phyloP scores from a whole-genome alignment of 1,284 basidiomycete genomes.

The Vanrija humicola region DNA sequence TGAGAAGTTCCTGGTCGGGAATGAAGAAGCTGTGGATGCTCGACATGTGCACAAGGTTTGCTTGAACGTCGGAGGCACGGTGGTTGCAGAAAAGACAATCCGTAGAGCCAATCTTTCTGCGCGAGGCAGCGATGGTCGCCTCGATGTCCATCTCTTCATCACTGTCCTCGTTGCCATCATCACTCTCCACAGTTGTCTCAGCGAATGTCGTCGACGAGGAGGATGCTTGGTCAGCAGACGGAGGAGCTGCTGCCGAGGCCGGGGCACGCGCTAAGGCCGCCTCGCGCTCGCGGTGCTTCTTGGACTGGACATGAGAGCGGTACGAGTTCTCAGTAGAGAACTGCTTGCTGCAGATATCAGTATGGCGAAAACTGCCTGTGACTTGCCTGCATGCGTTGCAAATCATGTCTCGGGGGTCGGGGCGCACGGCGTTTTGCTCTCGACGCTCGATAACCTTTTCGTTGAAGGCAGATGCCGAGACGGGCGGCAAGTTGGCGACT shows the following conservation, averaged over 20 bases:
- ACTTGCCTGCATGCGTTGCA: conserved; percentile 80
- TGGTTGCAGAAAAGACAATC: conserved; percentile 84
- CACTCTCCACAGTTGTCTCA: conserved; percentile 46
- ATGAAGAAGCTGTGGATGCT: conserved; percentile 88
- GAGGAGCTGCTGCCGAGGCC: not conserved
- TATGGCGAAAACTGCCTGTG: not conserved
- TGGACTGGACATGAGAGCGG: conserved; percentile 79
- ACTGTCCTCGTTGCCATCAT: conserved; percentile 29
- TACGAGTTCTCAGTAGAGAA: conserved; percentile 90
- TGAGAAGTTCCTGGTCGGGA: conserved; percentile 86
- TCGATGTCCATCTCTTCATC: conserved; percentile 59
- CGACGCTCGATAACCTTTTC: conserved; percentile 82
- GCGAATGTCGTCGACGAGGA: not conserved
- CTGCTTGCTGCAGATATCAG: conserved; percentile 61
- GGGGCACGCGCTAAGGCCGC: conserved; percentile 24
- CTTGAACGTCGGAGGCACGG: conserved; percentile 57
- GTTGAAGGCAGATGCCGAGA: conserved; percentile 75
- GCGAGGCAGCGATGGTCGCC: conserved; percentile 70
- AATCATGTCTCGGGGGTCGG: conserved; percentile 60
- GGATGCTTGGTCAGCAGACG: not conserved
- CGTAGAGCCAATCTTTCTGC: conserved; percentile 57
- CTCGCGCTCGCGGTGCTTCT: conserved; percentile 83
- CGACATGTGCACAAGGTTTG: conserved; percentile 84
- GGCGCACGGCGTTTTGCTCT: conserved; percentile 66
- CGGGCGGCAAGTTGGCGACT: conserved; percentile 83